Base-by-base conservation (phyloP, 768 basidiomycete species). In the Kwoniella shandongensis region DNA sequence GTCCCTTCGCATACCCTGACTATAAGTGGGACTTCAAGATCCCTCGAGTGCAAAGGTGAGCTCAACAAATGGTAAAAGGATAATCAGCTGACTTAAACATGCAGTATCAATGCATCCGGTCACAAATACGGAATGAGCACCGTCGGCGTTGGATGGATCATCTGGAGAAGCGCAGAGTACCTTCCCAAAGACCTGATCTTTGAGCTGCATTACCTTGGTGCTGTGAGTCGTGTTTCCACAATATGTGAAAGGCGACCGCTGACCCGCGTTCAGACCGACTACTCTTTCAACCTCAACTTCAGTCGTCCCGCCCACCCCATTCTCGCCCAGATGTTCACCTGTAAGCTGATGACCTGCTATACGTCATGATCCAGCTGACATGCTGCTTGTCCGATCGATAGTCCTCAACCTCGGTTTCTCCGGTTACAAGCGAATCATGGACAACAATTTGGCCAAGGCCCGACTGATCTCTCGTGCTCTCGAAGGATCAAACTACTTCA, bases 181-280 rank as follows among this genome's bases (percentile, higher is more conserved):
- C 80, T 87, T 26, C 86, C 85, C 4, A 85, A 86, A 67, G 86
- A 87, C 60, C 81, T 87, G 60, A 84, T 87, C 63, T 87, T 87
- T 56, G 85, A 81, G 70, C 77, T 82, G 22, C 79, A 83, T 71
- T 83, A 81, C 75, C 60, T 73, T n/a, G 67, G 67, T 17, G 52
- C 44, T 29, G 65, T 72, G 41, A 51, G 70, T 53, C 39, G 3
- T 23, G 10, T 29, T 13, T 20, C 17, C n/a, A 5, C 22, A 8
- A 7, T 23, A 6, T 7, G 6, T 42, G n/a, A 7, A n/a, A 42
- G 40, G 6, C 8, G 22, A n/a, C 13, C 26, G 27, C 20, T 44
- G 18, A 22, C 44, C 29, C 8, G 15, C 12, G 15, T 2, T 41
- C 20, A 78, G 35, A 79, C 82, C 55, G 89, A 94, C 74, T 92